These are phyloP conservation scores for Alternaria ethzedia DNA, from an alignment of 2,329 filamentous ascomycete genomes.

Conservation along the genomic window DNA sequence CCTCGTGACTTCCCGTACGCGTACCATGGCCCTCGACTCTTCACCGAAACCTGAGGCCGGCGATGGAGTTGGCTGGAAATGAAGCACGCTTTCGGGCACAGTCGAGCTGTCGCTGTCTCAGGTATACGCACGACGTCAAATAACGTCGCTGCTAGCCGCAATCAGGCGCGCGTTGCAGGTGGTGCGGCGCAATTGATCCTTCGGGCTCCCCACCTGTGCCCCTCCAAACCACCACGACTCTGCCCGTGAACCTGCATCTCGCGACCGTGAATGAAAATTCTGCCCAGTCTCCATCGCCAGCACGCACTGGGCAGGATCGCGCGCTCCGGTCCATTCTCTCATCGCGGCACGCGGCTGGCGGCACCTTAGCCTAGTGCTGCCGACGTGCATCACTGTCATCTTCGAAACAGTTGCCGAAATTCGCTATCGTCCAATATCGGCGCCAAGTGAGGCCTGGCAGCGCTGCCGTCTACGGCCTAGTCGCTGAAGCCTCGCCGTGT, in stretches of 20 bases:
- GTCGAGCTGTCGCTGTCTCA: conserved; percentile 29
- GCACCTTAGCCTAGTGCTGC: conserved; percentile 29
- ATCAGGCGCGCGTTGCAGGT: conserved; percentile 14
- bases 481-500: conserved; percentile 14
- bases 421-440: conserved; percentile 25
- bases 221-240: conserved; percentile 6
- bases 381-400: conserved; percentile 21
- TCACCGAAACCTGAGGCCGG: conserved; percentile 20
- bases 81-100: conserved; percentile 15
- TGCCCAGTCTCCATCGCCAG: conserved; percentile 4
- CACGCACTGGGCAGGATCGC: background rate
- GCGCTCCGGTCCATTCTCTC: conserved; percentile 21
- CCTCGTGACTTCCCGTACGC: background rate
- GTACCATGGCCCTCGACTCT: background rate
- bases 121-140: conserved; percentile 22
- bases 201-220: conserved; percentile 10
- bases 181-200: conserved; percentile 21
- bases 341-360: conserved; percentile 31
- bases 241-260: background rate
- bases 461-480: conserved; percentile 6
- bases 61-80: conserved; percentile 8
- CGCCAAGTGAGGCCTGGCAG: conserved; percentile 21
- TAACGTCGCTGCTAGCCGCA: conserved; percentile 23
- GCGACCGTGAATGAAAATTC: conserved; percentile 15
- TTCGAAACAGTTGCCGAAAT: conserved; percentile 21